Percentiles rank a stretch among this genome's conserved stretches.
These are phyloP conservation scores for Fusarium mangiferae DNA, from an alignment of 2,329 filamentous ascomycete genomes.

Conservation along the genomic window DNA sequence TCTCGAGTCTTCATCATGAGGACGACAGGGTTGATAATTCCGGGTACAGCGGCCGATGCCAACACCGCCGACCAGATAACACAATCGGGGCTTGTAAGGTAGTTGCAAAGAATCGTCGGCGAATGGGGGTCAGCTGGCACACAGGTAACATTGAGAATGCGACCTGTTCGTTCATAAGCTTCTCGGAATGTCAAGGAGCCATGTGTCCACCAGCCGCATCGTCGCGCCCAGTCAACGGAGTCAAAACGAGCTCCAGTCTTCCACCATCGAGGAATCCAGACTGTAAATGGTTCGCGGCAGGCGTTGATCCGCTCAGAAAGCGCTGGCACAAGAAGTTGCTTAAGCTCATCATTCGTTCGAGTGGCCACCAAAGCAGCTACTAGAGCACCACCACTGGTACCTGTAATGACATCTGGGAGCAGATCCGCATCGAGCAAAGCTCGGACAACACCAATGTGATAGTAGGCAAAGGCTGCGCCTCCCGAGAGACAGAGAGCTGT, in stretches of 20 bases:
- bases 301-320: slow-evolving; percentile 87
- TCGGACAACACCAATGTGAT: slow-evolving; percentile 93
- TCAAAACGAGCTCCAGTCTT: slow-evolving; percentile 94
- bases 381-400: slow-evolving; percentile 92
- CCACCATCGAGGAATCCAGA: slow-evolving; percentile 89
- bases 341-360: slow-evolving; percentile 90
- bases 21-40: slow-evolving; percentile 94
- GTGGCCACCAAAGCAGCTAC: slow-evolving; percentile 89
- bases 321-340: slow-evolving; percentile 84
- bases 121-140: slow-evolving; percentile 96
- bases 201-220: slow-evolving; percentile 88
- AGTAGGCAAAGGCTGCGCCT: slow-evolving; percentile 94
- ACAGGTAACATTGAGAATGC: slow-evolving; percentile 95
- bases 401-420: slow-evolving; percentile 93
- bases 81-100: slow-evolving; percentile 93
- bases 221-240: slow-evolving; percentile 87
- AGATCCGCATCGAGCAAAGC: slow-evolving; percentile 87
- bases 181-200: slow-evolving; percentile 95
- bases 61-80: slow-evolving; percentile 98
- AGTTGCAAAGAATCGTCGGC: slow-evolving; percentile 91
- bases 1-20: slow-evolving; percentile 87
- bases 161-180: slow-evolving; percentile 91
- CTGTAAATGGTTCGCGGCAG: slow-evolving; percentile 79
- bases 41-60: slow-evolving; percentile 93
- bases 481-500: slow-evolving; percentile 94